These are phyloP conservation scores for Monosporascus cannonballus DNA, from an alignment of 2,329 filamentous ascomycete species.

Conservation along the genomic window DNA sequence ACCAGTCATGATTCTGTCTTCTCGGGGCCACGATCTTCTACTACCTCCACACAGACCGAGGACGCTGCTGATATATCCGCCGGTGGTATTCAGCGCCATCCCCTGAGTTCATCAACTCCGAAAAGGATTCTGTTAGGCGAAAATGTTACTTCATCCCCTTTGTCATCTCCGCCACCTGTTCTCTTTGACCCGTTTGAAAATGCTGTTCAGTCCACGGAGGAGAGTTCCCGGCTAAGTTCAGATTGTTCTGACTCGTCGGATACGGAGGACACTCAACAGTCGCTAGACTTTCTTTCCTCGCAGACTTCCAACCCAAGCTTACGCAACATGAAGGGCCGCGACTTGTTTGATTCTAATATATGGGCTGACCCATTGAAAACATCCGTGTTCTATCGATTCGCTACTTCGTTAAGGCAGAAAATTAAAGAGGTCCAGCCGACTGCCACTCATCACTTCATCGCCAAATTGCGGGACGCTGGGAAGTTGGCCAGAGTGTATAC, in stretches of 20 bases:
- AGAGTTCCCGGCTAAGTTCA: conserved; percentile 33
- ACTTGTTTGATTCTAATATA: conserved; percentile 65
- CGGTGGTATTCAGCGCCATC: not conserved
- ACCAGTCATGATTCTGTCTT: conserved; percentile 19
- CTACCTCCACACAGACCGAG: conserved; percentile 21
- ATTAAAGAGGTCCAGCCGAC: conserved; percentile 59
- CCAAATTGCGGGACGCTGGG: conserved; percentile 58
- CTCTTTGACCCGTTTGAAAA: conserved; percentile 45
- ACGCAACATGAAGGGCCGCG: conserved; percentile 62
- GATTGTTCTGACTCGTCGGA: conserved; percentile 31
- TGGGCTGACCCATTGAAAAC: conserved; percentile 64
- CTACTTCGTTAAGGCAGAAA: conserved; percentile 60
- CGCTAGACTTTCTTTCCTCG: conserved; percentile 33
- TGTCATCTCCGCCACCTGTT: conserved; percentile 50
- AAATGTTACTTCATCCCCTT: conserved; percentile 42
- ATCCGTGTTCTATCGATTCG: conserved; percentile 67
- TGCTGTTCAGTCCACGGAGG: conserved; percentile 27
- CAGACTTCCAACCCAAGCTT: conserved; percentile 35
- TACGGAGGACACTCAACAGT: conserved; percentile 37
- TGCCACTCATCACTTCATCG: conserved; percentile 62
- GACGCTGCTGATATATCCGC: conserved; percentile 7
- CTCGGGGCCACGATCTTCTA: conserved; percentile 15
- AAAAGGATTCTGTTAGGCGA: conserved; percentile 13
- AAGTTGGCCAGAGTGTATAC: conserved; percentile 68
- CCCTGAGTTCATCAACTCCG: conserved; percentile 18